A percentile compares a stretch with the other conserved stretches of the same genome.
phyloP scores from a whole-genome alignment of 495 filamentous ascomycete genomes.

The Thermochaetoides thermophila region DNA sequence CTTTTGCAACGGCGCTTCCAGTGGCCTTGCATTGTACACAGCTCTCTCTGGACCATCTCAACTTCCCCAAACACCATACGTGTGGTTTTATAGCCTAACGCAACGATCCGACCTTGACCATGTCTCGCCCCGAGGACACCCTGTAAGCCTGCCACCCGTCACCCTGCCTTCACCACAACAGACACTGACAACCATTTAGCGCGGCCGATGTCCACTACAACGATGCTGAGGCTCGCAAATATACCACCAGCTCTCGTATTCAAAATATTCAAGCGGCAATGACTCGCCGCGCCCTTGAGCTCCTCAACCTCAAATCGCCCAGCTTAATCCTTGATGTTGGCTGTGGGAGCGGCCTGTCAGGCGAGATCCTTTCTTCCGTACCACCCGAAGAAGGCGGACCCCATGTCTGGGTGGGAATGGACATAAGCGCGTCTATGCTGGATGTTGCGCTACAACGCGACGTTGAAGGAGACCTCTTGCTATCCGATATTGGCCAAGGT shows the following conservation, averaged over 20 bases:
- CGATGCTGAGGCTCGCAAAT: conserved; percentile 85
- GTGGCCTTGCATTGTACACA: no score
- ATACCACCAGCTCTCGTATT: conserved; percentile 94
- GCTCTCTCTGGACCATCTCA: no score
- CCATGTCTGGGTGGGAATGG: conserved; percentile 91
- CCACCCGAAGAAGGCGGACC: conserved; percentile 57
- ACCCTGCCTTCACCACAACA: conserved; percentile 1
- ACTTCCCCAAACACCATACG: no score
- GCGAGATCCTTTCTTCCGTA: conserved; percentile 70
- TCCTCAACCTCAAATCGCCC: conserved; percentile 66
- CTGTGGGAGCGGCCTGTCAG: conserved; percentile 88
- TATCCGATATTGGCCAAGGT: conserved; percentile 90
- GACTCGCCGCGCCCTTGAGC: conserved; percentile 81
- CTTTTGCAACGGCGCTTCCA: no score
- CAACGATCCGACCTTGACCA: conserved; percentile 30
- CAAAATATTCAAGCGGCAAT: conserved; percentile 87
- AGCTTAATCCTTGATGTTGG: conserved; percentile 88
- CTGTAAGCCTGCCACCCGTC: conserved; percentile 37
- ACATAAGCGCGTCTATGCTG: conserved; percentile 86
- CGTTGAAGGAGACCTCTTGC: conserved; percentile 78
- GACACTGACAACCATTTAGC: conserved; percentile 28
- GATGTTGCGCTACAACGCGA: conserved; percentile 82
- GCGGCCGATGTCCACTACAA: conserved; percentile 95
- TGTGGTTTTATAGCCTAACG: background rate
- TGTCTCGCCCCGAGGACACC: conserved; percentile 93